Percentiles rank a stretch among this genome's conserved stretches.
Conservation (phyloP, 1,284 basidiomycete genomes). For the Sporisorium graminicola region DNA sequence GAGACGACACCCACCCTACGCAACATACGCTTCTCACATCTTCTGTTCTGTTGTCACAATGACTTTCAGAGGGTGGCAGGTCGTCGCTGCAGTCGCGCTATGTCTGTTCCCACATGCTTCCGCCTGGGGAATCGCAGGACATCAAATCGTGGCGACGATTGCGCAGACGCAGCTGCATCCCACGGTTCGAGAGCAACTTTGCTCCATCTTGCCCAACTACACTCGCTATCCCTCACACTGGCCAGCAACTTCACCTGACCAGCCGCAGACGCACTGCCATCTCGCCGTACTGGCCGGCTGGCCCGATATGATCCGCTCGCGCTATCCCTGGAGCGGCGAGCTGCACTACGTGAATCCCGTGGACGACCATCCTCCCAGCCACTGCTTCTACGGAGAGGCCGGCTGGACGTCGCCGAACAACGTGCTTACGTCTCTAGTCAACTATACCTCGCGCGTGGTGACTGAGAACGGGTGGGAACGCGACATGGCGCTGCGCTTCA, state of each 20-base stretch:
- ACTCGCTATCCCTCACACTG: constrained; percentile 49
- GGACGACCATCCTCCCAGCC: constrained; percentile 81
- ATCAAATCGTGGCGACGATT: constrained; percentile 91
- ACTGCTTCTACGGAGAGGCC: constrained; percentile 80
- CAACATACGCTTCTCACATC: background rate
- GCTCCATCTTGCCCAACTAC: constrained; percentile 75
- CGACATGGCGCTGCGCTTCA: constrained; percentile 82
- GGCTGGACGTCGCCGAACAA: constrained; percentile 77
- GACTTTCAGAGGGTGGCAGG: background rate
- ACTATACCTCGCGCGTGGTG: constrained; percentile 59
- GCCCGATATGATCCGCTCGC: constrained; percentile 74
- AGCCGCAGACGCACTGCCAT: constrained; percentile 60
- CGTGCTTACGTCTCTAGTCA: constrained; percentile 48
- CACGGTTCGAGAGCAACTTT: constrained; percentile 78
- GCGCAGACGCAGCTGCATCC: constrained; percentile 90
- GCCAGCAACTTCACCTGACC: constrained; percentile 11
- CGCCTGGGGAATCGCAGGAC: constrained; percentile 74
- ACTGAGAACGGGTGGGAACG: constrained; percentile 60
- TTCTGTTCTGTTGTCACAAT: constrained; percentile 3
- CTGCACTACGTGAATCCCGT: constrained; percentile 82
- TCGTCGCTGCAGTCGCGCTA: constrained; percentile 8
- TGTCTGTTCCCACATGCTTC: constrained; percentile 13
- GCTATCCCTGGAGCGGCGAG: constrained; percentile 71
- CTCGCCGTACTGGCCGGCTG: constrained; percentile 80
- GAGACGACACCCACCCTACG: constrained; percentile 6